Evolutionary conservation across 768 basidiomycete species (phyloP).

Genomic region (Lentinula lateritia): DNA sequence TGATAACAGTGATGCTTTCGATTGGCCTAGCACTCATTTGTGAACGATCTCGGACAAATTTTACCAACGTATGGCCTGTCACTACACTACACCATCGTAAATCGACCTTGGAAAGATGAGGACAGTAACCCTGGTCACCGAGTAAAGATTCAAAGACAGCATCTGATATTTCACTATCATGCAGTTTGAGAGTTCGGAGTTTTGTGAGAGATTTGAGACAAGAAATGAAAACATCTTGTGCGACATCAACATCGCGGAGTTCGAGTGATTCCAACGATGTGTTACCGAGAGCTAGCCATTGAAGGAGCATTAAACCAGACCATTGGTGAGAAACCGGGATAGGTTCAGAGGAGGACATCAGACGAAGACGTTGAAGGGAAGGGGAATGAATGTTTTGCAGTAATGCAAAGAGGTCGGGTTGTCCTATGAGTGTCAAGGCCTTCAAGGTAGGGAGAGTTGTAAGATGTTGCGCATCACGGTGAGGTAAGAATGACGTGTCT

Average conservation of each 20-base stretch:
- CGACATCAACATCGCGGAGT: conserved; percentile 42
- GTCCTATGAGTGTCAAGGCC: conserved; percentile 23
- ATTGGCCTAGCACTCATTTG: conserved; percentile 23
- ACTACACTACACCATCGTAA: conserved; percentile 51
- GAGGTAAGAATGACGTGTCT: conserved; percentile 19
- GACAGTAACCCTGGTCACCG: conserved; percentile 38
- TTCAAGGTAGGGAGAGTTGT: conserved; percentile 19
- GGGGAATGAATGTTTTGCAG: conserved; percentile 27
- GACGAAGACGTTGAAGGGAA: conserved; percentile 28
- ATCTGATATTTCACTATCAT: conserved; percentile 55
- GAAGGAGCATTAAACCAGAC: conserved; percentile 21
- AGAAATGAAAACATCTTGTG: conserved; percentile 28
- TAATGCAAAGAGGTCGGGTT: conserved; percentile 22
- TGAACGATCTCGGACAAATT: conserved; percentile 38
- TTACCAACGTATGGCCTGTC: conserved; percentile 43
- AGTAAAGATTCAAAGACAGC: conserved; percentile 30
- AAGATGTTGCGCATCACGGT: conserved; percentile 10
- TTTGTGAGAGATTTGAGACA: conserved; percentile 30
- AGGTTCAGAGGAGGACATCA: conserved; percentile 33
- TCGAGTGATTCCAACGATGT: conserved; percentile 37
- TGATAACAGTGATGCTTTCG: conserved; percentile 43
- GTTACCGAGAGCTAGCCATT: conserved; percentile 20
- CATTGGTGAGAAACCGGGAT: conserved; percentile 25
- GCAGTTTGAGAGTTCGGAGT: conserved; percentile 45
- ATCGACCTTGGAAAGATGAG: conserved; percentile 41